phyloP scores from a whole-genome alignment of 495 filamentous ascomycete genomes.

The Neurospora africana region DNA sequence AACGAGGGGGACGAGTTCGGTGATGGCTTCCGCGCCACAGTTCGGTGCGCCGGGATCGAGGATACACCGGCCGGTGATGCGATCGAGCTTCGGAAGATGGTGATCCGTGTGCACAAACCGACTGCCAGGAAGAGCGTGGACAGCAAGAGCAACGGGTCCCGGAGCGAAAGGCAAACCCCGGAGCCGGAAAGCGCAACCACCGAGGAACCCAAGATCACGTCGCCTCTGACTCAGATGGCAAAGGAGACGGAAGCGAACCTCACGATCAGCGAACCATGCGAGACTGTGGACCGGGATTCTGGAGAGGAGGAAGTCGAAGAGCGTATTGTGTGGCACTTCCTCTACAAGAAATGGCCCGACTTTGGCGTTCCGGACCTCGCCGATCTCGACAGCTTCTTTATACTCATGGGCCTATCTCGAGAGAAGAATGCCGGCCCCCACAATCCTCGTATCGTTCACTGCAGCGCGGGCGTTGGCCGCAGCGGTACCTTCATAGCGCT shows the following conservation, averaged over 20 bases:
- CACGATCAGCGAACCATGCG: not conserved
- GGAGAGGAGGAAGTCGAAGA: constrained; percentile 38
- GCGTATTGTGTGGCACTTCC: constrained; percentile 75
- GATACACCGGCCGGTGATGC: constrained; percentile 36
- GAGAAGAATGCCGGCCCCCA: constrained; percentile 51
- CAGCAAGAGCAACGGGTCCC: not conserved
- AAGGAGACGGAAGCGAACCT: constrained; percentile 5
- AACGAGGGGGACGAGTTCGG: constrained; percentile 52
- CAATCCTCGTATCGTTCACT: constrained; percentile 85
- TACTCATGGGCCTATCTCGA: constrained; percentile 65
- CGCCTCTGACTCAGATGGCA: not conserved
- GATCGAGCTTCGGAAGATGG: constrained; percentile 44
- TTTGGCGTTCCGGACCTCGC: constrained; percentile 76
- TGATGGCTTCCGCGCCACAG: constrained; percentile 47
- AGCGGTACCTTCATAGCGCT: constrained; percentile 93
- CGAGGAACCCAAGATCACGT: not conserved
- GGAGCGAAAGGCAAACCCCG: not conserved
- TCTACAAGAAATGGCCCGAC: constrained; percentile 92
- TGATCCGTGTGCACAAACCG: constrained; percentile 29
- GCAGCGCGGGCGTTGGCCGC: constrained; percentile 87
- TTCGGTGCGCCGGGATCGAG: constrained; percentile 41
- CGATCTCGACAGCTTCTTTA: constrained; percentile 67
- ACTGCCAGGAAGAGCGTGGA: not conserved
- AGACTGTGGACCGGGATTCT: not conserved
- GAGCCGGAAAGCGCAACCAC: not conserved